Conservation (phyloP, 345 rosid species). For the Geranium brycei region DNA sequence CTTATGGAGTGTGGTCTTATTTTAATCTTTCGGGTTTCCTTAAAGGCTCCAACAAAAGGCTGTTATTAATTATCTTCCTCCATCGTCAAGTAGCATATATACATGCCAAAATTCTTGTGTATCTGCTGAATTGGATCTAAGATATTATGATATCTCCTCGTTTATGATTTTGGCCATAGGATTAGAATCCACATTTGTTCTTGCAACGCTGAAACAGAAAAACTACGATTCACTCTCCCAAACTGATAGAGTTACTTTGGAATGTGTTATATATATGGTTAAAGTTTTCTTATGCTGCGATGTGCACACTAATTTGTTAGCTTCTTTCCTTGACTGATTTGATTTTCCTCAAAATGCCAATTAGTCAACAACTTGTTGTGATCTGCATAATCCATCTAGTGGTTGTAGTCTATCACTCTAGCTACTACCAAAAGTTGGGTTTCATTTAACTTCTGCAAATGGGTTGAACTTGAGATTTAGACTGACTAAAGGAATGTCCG, state of each 20-base stretch:
- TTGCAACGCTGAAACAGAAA: too few relatives aligned
- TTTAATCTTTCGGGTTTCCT: too few relatives aligned
- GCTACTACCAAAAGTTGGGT: background rate
- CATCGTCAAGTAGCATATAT: background rate
- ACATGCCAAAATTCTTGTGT: too few relatives aligned
- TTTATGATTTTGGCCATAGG: background rate
- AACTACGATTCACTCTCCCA: too few relatives aligned
- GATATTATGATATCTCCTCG: background rate
- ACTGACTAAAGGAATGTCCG: background rate
- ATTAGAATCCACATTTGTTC: too few relatives aligned
- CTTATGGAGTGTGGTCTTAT: too few relatives aligned
- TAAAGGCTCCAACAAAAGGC: background rate
- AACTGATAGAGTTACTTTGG: background rate
- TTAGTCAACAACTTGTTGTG: background rate
- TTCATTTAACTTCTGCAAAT: too few relatives aligned
- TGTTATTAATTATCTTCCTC: background rate
- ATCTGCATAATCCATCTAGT: background rate
- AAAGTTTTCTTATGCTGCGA: background rate
- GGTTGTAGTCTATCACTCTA: background rate
- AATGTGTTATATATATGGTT: background rate
- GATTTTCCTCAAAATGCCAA: background rate
- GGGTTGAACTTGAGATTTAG: too few relatives aligned
- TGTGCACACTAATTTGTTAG: background rate
- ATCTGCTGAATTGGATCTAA: background rate
- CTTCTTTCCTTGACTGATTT: background rate